Base-by-base conservation (phyloP, 495 filamentous ascomycete genomes). In the Hyaloscypha bicolor region DNA sequence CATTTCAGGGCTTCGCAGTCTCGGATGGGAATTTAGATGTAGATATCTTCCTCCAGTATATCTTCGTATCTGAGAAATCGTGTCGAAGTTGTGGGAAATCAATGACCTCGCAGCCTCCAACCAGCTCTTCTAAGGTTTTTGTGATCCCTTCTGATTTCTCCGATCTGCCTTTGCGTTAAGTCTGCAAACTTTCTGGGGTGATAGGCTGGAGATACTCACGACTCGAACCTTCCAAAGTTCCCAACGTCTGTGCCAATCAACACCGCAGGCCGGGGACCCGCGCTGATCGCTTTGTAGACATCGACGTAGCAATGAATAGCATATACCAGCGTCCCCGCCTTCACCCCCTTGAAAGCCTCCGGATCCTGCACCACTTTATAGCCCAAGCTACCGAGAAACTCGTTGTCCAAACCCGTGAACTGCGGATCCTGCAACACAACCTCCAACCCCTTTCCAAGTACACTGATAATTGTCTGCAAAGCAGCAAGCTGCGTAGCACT, bases 391-490 rank as follows among this genome's bases (percentile, higher is more conserved):
- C 67, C 39, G 48, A 93, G 82, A 65, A 92, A 89, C 0, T 75
- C 69, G 30, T 78, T 81, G 71, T 94, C 91, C 8, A 83, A 74
- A 9, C 74, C 53, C 61, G 86, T 92, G 77, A 92, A 93, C 69
- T 85, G 71, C 8, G 91, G 91, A 58, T 94, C 91, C 78, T 94
- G 91, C 29, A 89, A 84, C 67, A 86, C 76, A 58, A 85, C 77
- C 32, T 76, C 75, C 55, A 83, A 78, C 8, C 56, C 77, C 66
- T 37, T 48, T 1, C 16, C 42, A 21, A 87, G 64, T 4, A 74
- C 22, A n/a, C 9, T 3, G 59, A 25, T 29, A 14, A 42, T 42
- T n/a, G 75, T 75, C 12, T 81, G 68, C 63, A 93, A 78, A 19
- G 88, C 89, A 3, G 83, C 88, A 9, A 92, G 81, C 72, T 93